These are phyloP conservation scores for Phaeotremella fagi DNA, from an alignment of 768 basidiomycete species.

Conservation along the genomic window DNA sequence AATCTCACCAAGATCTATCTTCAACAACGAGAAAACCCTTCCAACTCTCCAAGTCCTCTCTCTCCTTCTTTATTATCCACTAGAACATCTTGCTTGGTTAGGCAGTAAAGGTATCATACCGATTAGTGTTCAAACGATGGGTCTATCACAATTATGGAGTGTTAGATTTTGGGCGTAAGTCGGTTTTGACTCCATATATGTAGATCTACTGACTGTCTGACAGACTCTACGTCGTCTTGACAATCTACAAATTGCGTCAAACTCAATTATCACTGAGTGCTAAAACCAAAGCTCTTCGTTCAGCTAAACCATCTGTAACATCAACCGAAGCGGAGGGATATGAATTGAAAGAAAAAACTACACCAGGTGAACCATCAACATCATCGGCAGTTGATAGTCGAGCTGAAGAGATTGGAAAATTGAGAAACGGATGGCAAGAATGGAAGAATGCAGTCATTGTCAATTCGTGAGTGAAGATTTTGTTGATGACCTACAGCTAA, in stretches of 20 bases:
- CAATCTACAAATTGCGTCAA: conserved; percentile 28
- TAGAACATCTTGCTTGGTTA: conserved; percentile 43
- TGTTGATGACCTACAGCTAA: background rate
- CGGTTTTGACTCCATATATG: background rate
- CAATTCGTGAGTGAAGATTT: conserved; percentile 21
- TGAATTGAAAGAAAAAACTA: conserved; percentile 18
- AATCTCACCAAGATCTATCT: background rate
- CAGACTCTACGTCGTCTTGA: conserved; percentile 39
- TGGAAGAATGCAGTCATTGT: conserved; percentile 28
- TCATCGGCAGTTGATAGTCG: background rate
- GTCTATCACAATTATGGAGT: conserved; percentile 35
- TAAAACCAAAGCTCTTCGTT: conserved; percentile 18
- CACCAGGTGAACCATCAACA: background rate
- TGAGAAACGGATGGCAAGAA: conserved; percentile 24
- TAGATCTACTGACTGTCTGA: background rate
- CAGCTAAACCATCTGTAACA: conserved; percentile 18
- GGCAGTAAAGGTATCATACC: conserved; percentile 36
- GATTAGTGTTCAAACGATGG: conserved; percentile 12
- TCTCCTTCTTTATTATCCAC: conserved; percentile 40
- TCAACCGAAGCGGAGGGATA: conserved; percentile 36
- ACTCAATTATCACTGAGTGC: conserved; percentile 14
- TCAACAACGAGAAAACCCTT: conserved; percentile 17
- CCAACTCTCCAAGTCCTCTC: conserved; percentile 34
- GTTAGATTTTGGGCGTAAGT: conserved; percentile 48
- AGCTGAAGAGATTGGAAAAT: background rate